These are phyloP conservation scores for Candida pini DNA, from an alignment of 805 yeast species.

Conservation along the genomic window DNA sequence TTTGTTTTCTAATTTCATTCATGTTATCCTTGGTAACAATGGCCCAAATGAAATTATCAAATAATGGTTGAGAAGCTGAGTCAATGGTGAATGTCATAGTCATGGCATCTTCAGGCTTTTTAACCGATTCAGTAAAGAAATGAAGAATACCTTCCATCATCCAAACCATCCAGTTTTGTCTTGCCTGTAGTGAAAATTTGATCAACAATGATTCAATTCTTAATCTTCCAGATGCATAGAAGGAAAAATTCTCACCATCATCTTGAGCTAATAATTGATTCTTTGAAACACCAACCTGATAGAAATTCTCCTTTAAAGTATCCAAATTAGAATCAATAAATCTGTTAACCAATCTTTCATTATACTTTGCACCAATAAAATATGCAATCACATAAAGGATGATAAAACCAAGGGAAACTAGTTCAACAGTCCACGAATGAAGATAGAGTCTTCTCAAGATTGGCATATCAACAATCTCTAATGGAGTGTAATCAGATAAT, in stretches of 20 bases:
- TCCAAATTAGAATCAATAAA: conserved; percentile 43
- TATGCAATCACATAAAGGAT: conserved; percentile 43
- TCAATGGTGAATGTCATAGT: conserved; percentile 55
- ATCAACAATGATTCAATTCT: conserved; percentile 61
- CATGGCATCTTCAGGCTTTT: conserved; percentile 53
- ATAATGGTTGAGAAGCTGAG: conserved; percentile 33
- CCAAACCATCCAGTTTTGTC: conserved; percentile 75
- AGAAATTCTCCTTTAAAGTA: conserved; percentile 62
- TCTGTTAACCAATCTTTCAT: conserved; percentile 47
- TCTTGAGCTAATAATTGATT: conserved; percentile 51
- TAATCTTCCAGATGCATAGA: conserved; percentile 86
- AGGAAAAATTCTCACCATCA: conserved; percentile 51
- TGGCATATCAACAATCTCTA: conserved; percentile 55
- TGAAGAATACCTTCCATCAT: conserved; percentile 57
- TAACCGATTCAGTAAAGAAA: conserved; percentile 49
- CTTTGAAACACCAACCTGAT: conserved; percentile 61
- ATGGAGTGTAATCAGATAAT: conserved; percentile 30
- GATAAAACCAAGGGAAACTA: conserved; percentile 47
- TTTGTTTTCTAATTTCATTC: conserved; percentile 68
- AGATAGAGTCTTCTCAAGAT: conserved; percentile 49
- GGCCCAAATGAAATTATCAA: conserved; percentile 74
- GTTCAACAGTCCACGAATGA: conserved; percentile 78
- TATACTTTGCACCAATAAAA: conserved; percentile 54
- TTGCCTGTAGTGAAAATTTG: conserved; percentile 60
- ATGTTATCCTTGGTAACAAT: conserved; percentile 80